These are phyloP conservation scores for Pyrus pyrifolia DNA, from an alignment of 306 rosid species.

Conservation along the genomic window DNA sequence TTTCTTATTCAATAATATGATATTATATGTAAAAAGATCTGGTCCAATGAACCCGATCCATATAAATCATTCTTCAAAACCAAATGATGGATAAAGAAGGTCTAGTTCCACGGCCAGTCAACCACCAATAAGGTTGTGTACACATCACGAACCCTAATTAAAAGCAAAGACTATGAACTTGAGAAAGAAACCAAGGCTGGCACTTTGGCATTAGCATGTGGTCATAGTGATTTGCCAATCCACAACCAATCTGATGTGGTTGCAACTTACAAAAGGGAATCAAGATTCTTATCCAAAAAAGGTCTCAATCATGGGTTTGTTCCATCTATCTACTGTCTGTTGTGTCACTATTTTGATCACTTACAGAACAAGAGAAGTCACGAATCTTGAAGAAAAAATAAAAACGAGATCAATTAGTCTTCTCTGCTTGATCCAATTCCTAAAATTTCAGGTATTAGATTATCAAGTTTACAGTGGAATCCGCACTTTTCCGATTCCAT, in stretches of 20 bases:
- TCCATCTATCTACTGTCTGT: not conserved
- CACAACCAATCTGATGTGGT: not conserved
- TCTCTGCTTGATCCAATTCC: no score
- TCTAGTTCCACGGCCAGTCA: slow-evolving; percentile 12
- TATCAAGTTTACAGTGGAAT: no score
- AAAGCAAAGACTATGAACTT: slow-evolving; percentile 6
- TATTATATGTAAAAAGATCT: no score
- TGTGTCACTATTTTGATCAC: not conserved
- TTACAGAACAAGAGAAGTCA: no score
- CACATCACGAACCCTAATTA: not conserved
- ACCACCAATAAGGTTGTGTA: slow-evolving; percentile 10
- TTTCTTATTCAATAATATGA: no score
- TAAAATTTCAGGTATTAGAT: no score
- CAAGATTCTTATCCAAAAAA: not conserved
- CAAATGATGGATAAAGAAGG: not conserved
- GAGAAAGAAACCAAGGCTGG: slow-evolving; percentile 1
- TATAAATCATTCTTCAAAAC: no score
- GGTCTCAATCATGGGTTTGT: not conserved
- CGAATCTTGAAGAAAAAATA: no score
- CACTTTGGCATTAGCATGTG: slow-evolving; percentile 15
- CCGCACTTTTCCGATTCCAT: no score
- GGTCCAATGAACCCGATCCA: no score
- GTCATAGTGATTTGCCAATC: no score
- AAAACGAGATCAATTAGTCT: no score
- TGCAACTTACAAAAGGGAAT: not conserved